Percentiles rank a stretch among this genome's conserved stretches.
Evolutionary conservation across 78 protist species (phyloP).

Genomic region (Cavenderia fasciculata): DNA sequence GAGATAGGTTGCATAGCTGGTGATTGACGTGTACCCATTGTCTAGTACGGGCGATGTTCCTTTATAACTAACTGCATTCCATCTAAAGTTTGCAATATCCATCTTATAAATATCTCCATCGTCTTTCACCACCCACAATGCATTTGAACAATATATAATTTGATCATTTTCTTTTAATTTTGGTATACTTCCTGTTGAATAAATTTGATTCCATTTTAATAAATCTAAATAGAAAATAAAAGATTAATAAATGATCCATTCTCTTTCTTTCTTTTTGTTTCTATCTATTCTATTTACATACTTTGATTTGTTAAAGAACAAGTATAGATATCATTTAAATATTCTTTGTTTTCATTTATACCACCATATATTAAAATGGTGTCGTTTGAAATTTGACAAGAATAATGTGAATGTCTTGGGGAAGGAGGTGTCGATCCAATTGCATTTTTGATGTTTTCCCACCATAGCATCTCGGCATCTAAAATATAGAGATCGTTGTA

Average conservation of each 20-base stretch:
- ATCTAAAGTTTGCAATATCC: slow-evolving; percentile 11
- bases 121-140: slow-evolving; percentile 10
- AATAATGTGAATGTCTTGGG: slow-evolving; percentile 45
- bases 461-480: slow-evolving; percentile 31
- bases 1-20: neutral
- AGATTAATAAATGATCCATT: neutral
- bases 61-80: slow-evolving; percentile 25
- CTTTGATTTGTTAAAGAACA: slow-evolving; percentile 38
- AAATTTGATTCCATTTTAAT: slow-evolving; percentile 52
- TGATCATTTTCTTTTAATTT: slow-evolving; percentile 21
- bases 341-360: slow-evolving; percentile 6
- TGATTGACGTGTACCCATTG: neutral
- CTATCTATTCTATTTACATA: neutral
- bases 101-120: slow-evolving; percentile 18
- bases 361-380: slow-evolving; percentile 46
- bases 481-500: slow-evolving; percentile 39
- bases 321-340: slow-evolving; percentile 35
- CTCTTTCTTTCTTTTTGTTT: no score
- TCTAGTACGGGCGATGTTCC: slow-evolving; percentile 21
- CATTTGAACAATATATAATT: slow-evolving; percentile 7
- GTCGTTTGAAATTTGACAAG: slow-evolving; percentile 56
- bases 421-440: slow-evolving; percentile 15
- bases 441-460: slow-evolving; percentile 10
- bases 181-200: neutral
- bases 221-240: neutral